Conservation (phyloP, 805 yeast species). For the Kluyveromyces dobzhanskii region DNA sequence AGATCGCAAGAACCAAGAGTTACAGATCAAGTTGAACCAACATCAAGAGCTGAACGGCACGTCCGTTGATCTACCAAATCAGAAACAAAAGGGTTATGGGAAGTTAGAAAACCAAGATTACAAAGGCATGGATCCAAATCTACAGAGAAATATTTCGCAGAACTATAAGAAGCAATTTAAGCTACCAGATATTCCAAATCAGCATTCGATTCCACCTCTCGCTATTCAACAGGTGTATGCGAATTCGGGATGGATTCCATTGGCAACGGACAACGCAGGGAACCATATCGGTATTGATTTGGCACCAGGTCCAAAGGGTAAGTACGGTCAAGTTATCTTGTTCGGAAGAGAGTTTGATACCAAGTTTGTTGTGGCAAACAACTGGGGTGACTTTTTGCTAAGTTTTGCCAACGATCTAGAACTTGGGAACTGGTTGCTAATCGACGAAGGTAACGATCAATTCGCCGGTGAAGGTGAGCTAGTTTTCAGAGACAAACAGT, state of each 20-base stretch:
- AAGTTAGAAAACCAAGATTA: conserved; percentile 12
- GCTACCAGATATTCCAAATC: conserved; percentile 38
- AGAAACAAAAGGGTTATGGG: conserved; percentile 22
- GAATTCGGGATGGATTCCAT: conserved; percentile 88
- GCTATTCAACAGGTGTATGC: conserved; percentile 70
- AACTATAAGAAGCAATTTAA: conserved; percentile 28
- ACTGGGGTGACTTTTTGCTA: conserved; percentile 83
- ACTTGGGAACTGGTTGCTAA: conserved; percentile 67
- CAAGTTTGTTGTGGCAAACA: conserved; percentile 76
- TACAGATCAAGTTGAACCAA: conserved; percentile 6
- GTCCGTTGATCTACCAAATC: conserved; percentile 16
- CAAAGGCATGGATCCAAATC: conserved; percentile 14
- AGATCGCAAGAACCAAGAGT: conserved; percentile 19
- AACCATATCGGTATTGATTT: conserved; percentile 88
- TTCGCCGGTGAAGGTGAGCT: conserved; percentile 68
- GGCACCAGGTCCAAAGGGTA: conserved; percentile 70
- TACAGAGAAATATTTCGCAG: conserved; percentile 16
- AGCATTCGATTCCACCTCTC: conserved; percentile 71
- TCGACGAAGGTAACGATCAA: conserved; percentile 58
- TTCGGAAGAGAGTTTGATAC: conserved; percentile 93
- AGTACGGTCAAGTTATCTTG: conserved; percentile 83
- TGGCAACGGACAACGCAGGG: conserved; percentile 81
- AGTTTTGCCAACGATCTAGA: conserved; percentile 83
- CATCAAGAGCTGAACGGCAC: conserved; percentile 10
- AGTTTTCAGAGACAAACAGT: conserved; percentile 53